Base-by-base conservation (phyloP, 257 asterid genomes). In the Scutellaria barbata region DNA sequence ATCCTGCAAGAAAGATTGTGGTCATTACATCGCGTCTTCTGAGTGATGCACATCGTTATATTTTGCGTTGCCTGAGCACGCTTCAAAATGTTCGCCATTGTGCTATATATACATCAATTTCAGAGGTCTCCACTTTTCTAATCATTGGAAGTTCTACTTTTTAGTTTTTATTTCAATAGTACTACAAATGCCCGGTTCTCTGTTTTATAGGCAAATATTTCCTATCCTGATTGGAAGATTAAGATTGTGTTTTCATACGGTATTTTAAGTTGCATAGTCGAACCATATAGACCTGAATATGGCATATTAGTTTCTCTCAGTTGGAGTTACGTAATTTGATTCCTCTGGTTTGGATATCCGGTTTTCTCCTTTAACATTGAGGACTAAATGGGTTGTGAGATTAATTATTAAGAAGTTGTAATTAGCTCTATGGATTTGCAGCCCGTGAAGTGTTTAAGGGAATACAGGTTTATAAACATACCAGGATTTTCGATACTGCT, bases 21-120 rank as follows among this genome's bases (percentile, higher is more conserved):
- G 77, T 92, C 72, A 77, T 95, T 74, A 89, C 98, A 22, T 82
- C 98, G 7, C 86, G 94, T 46, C 86, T 92, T 76, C 85, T 95
- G 54, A 88, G 94, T 83, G 99, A 95, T 76, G 97, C 96, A 12
- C 98, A 95, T 81, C 88, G 96, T 62, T 92, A 88, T 82, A 80
- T 88, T 77, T 78, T 89, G 58, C 98, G 96, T 42, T 87, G 97
- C 83, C 80, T 92, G 84, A 87, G 89, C 77, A 79, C 85, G 8
- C 88, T 92, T 67, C 85, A 76, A 63, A 80, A 61, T 73, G 82
- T 88, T 42, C 68, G 50, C 65, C 45, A 43, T 56, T 95, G 98
- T 78, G 82, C 84, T 39, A 81, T 95, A 76, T 85, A 82, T 79
- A 95, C 99, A 11, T 83, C 98, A 72, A 73, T 95, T 63, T 95